These are phyloP conservation scores for Boletus subparvulus DNA, from an alignment of 768 basidiomycete genomes.

Conservation along the genomic window DNA sequence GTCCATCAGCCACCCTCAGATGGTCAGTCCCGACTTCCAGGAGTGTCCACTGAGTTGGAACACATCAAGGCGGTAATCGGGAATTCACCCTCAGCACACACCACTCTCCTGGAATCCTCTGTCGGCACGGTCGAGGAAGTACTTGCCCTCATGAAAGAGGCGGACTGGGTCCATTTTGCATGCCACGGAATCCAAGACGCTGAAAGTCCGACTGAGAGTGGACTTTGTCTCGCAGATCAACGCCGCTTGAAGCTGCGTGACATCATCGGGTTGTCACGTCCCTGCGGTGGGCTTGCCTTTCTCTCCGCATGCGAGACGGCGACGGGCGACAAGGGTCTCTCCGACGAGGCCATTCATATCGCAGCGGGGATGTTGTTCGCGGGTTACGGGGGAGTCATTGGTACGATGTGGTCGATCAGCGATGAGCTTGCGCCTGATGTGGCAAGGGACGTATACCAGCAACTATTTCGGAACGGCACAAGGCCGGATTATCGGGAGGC, in stretches of 20 bases:
- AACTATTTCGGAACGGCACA: not conserved
- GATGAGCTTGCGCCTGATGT: conserved; percentile 33
- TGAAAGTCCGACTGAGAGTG: no score
- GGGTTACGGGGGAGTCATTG: conserved; percentile 22
- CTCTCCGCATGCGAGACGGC: no score
- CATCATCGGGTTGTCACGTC: no score
- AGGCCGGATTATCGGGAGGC: not conserved
- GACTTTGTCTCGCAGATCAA: no score
- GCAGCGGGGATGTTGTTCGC: conserved; percentile 32
- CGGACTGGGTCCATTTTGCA: no score
- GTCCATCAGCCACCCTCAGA: conserved; percentile 15
- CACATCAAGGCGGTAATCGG: conserved; percentile 10
- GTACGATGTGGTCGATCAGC: conserved; percentile 3
- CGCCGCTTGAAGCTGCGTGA: no score
- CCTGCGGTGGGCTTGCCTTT: no score
- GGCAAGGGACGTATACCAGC: conserved; percentile 32
- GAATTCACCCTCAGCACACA: not conserved
- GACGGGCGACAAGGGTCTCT: no score
- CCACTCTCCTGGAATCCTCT: not conserved
- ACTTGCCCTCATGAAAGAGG: not conserved
- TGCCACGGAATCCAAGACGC: no score
- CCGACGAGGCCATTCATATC: no score
- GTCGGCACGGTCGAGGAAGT: conserved; percentile 13
- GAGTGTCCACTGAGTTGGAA: conserved; percentile 20
- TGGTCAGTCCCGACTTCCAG: conserved; percentile 6